These are phyloP conservation scores for Psidium friedrichsthalianum DNA, from an alignment of 345 rosid species.

Conservation along the genomic window DNA sequence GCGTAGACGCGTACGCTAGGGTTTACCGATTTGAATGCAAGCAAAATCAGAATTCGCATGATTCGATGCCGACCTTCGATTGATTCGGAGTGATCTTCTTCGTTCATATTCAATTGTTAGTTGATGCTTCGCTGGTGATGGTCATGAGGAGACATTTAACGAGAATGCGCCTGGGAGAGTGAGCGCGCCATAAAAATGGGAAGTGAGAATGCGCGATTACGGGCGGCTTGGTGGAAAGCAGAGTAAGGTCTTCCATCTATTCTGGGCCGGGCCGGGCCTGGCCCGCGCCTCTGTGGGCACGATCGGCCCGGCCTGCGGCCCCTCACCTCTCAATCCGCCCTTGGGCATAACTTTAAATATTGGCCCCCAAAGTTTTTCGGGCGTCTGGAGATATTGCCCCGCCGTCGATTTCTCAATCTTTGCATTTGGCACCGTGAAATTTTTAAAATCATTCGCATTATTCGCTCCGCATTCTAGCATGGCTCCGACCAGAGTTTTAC, in stretches of 20 bases:
- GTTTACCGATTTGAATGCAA: neutral
- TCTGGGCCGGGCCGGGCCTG: neutral
- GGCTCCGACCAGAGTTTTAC: neutral
- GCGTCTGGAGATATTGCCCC: neutral
- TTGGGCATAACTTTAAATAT: neutral
- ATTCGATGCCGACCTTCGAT: neutral
- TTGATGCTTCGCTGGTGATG: neutral
- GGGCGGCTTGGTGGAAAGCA: neutral
- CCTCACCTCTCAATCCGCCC: neutral
- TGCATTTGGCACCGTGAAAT: neutral
- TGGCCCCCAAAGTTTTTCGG: neutral
- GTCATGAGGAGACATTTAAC: neutral
- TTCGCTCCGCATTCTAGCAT: accelerated
- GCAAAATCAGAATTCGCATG: neutral
- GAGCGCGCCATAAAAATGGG: neutral
- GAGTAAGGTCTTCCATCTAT: neutral
- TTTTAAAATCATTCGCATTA: neutral
- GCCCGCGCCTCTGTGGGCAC: neutral
- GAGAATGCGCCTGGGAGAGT: neutral
- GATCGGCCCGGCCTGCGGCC: neutral
- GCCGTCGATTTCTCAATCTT: neutral
- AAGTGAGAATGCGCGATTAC: neutral
- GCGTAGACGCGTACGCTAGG: neutral
- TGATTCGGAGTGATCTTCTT: neutral
- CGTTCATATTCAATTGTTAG: neutral